Base-by-base conservation (phyloP, 306 rosid species). In the Senna tora region DNA sequence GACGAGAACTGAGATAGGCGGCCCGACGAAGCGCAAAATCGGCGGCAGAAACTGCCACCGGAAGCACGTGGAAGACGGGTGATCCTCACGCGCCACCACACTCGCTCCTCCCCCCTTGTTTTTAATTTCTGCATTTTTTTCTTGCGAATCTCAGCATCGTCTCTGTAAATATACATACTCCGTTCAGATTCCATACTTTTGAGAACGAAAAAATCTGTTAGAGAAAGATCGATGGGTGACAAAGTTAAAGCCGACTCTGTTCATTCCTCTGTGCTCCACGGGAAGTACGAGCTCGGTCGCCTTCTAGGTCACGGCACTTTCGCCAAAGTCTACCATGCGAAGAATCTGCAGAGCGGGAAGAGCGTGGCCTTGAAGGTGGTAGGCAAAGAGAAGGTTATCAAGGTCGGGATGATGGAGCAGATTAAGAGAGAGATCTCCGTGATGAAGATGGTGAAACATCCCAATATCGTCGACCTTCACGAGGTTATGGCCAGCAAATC, bases 51-150 rank as follows among this genome's bases (percentile, higher is more conserved):
- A 83, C 54, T 91, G 97, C 79, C 96, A 91, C 88, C 91, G 97
- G 60, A 91, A 91, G 74, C 96, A 91, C 97, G 97, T 91, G 1
- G 96, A 91, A 73, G 96, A 89, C 93, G 93, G 95, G 85, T 91
- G 88, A 90, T 4, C 74, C 15, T 16, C 7, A 42, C 50, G 20
- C 33, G 16, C 59, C 34, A 2, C 33, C 22, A 2, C n/a, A 28
- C 7, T 19, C 16, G 0, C 30, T n/a, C n/a, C n/a, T n/a, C n/a
- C n/a, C n/a, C n/a, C 4, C 11, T 14, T 15, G 3, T 25, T 2
- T 25, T 2, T 0, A 9, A 10, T 25, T 38, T 8, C 65, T 43
- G 70, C 60, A 19, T 42, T 39, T 59, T 39, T 59, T 32, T 51
- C 7, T n/a, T 17, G 21, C 6, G 41, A 55, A 72, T 34, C 42